These are phyloP conservation scores for Neurospora sublineolata DNA, from an alignment of 495 filamentous ascomycete genomes.

Conservation along the genomic window DNA sequence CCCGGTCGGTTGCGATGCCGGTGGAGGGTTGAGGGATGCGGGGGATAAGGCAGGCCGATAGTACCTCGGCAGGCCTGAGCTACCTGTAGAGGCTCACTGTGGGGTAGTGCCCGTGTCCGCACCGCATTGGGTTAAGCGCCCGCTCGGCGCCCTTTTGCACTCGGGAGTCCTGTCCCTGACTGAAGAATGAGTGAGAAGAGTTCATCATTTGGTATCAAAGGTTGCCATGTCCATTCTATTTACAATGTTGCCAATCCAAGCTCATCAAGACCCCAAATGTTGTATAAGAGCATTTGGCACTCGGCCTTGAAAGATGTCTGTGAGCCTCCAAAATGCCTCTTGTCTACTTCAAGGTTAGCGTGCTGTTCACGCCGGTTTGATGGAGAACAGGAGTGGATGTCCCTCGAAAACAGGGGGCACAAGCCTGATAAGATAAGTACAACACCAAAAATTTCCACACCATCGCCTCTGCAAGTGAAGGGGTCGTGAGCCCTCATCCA, in stretches of 20 bases:
- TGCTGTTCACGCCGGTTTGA: not conserved
- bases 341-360: not conserved
- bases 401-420: not conserved
- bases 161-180: not conserved
- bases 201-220: not conserved
- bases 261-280: not conserved
- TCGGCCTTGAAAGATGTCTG: not conserved
- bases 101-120: not conserved
- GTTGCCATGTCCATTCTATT: not conserved
- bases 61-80: not conserved
- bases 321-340: not conserved
- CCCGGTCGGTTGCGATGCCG: not conserved
- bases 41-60: not conserved
- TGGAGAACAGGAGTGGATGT: not conserved
- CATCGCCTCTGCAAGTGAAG: not conserved
- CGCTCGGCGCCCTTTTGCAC: not conserved
- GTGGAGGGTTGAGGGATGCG: not conserved
- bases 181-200: not conserved
- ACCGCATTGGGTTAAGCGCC: not conserved
- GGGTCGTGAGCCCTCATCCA: not conserved
- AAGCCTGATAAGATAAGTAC: not conserved
- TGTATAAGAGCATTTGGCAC: not conserved
- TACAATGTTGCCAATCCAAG: not conserved
- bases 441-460: not conserved
- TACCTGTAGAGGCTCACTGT: not conserved